Percentiles rank a stretch among this genome's conserved stretches.
These are phyloP conservation scores for Cucumis variabilis DNA, from an alignment of 331 rosid species.

Conservation along the genomic window DNA sequence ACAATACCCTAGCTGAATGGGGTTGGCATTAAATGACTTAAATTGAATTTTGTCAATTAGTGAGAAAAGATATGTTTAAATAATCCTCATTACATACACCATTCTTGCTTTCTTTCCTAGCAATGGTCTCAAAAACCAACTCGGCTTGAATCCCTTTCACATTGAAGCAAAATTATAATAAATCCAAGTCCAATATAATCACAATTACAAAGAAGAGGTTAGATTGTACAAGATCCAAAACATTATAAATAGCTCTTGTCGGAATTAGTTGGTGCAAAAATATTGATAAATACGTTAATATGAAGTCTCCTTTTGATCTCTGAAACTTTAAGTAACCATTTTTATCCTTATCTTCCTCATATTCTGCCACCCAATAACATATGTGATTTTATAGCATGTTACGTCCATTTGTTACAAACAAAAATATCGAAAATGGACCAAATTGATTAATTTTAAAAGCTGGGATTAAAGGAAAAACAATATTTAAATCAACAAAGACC, in stretches of 20 bases:
- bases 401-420: too few relatives aligned
- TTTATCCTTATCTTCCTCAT: too few relatives aligned
- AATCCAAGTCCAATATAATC: background rate
- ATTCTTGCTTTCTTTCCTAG: slow-evolving; percentile 59
- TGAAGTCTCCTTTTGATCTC: too few relatives aligned
- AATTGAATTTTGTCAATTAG: slow-evolving; percentile 17
- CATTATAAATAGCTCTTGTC: background rate
- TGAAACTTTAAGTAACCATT: too few relatives aligned
- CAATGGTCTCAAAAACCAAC: slow-evolving; percentile 76
- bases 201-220: background rate
- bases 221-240: background rate
- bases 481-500: too few relatives aligned
- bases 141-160: slow-evolving; percentile 86
- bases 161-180: background rate
- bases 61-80: slow-evolving; percentile 31
- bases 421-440: too few relatives aligned
- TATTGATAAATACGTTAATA: background rate
- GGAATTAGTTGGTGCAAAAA: background rate
- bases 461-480: too few relatives aligned
- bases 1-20: background rate
- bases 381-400: too few relatives aligned
- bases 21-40: slow-evolving; percentile 21
- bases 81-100: slow-evolving; percentile 53
- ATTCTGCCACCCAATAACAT: too few relatives aligned
- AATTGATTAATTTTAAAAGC: too few relatives aligned